Evolutionary conservation across 371 early-diverging fungal genomes (phyloP).

Genomic region (Batkoa obscura): DNA sequence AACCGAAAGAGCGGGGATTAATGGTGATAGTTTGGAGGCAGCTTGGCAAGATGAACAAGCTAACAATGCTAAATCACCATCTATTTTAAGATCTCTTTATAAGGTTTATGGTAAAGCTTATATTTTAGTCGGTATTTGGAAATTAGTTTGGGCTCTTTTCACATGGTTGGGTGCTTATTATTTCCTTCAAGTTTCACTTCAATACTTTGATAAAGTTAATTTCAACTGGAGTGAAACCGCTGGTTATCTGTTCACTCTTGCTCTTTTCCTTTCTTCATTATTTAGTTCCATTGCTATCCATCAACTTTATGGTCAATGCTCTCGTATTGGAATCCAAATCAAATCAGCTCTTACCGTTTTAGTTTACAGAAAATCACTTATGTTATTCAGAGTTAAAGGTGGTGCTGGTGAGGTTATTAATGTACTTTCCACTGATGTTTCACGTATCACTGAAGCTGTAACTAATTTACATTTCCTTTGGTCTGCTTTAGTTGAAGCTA

Average conservation of each 20-base stretch:
- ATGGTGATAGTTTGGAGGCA: constrained; percentile 11
- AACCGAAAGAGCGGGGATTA: constrained; percentile 8
- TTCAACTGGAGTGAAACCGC: neutral
- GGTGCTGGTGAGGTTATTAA: constrained; percentile 44
- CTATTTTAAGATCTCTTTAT: constrained; percentile 7
- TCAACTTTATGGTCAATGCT: constrained; percentile 30
- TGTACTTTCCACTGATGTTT: constrained; percentile 49
- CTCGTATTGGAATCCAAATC: constrained; percentile 30
- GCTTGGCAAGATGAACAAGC: constrained; percentile 10
- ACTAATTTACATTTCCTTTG: constrained; percentile 26
- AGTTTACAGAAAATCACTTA: constrained; percentile 31
- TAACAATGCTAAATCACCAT: neutral
- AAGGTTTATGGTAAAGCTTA: constrained; percentile 13
- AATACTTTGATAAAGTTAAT: constrained; percentile 13
- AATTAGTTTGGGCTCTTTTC: constrained; percentile 31
- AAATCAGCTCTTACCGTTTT: constrained; percentile 25
- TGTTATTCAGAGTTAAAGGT: constrained; percentile 7
- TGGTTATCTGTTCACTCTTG: constrained; percentile 28
- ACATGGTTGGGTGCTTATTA: constrained; percentile 31
- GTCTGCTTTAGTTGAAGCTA: constrained; percentile 20
- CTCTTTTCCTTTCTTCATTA: constrained; percentile 18
- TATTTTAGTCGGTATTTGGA: constrained; percentile 30
- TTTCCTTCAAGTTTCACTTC: constrained; percentile 20
- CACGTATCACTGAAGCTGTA: constrained; percentile 22
- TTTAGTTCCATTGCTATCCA: constrained; percentile 26